Conservation (phyloP, 805 yeast species). For the Cyberlindnera amylophila region DNA sequence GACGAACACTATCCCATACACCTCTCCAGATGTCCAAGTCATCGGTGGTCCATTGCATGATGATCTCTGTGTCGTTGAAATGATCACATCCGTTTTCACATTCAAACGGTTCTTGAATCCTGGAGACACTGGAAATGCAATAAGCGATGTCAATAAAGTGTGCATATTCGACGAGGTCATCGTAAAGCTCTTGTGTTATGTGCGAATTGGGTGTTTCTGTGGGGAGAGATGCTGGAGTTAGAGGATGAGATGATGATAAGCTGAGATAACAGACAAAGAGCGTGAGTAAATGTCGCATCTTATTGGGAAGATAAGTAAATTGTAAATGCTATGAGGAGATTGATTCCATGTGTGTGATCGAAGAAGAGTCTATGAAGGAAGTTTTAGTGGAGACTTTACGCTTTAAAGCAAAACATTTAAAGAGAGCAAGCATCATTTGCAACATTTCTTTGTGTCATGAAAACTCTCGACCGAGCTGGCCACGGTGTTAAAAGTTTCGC, state of each 20-base stretch:
- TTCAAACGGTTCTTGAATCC: slow-evolving; percentile 21
- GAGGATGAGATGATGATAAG: not conserved
- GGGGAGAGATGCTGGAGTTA: not conserved
- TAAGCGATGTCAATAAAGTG: slow-evolving; percentile 27
- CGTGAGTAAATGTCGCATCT: too few relatives aligned
- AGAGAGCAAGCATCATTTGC: too few relatives aligned
- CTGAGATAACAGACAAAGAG: not conserved
- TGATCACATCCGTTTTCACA: slow-evolving; percentile 25
- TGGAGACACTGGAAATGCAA: slow-evolving; percentile 23
- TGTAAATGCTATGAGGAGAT: too few relatives aligned
- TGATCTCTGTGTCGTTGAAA: slow-evolving; percentile 22
- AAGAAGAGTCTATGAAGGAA: too few relatives aligned
- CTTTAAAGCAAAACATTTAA: too few relatives aligned
- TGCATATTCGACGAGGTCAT: slow-evolving; percentile 14
- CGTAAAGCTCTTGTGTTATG: slow-evolving; percentile 14
- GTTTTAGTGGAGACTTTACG: too few relatives aligned
- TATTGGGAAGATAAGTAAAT: too few relatives aligned
- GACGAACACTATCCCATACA: not conserved
- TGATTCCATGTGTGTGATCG: too few relatives aligned
- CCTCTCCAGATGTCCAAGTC: slow-evolving; percentile 10
- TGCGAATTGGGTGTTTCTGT: slow-evolving; percentile 1
- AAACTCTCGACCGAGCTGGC: not conserved
- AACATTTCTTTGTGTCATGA: too few relatives aligned
- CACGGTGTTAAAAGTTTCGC: not conserved
- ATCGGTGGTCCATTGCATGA: slow-evolving; percentile 26